Evolutionary conservation across 2,329 filamentous ascomycete genomes (phyloP), one percentile per base, ranked within the genome.

Genomic region (Zymoseptoria crescenta): DNA sequence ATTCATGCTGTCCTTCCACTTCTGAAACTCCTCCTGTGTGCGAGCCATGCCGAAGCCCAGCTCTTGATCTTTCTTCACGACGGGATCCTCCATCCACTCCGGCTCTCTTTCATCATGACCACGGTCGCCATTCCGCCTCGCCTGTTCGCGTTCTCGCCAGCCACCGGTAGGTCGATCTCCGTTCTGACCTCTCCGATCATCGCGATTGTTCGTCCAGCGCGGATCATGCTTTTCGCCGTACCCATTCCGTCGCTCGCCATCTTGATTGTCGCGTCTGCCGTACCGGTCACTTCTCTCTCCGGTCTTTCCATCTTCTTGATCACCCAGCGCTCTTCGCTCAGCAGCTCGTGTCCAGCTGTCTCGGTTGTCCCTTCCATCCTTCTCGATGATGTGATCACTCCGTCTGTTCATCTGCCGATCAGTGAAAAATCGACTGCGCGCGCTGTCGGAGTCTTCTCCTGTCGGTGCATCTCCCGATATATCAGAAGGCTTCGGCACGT

Each of bases 1-100:
- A 74, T 89, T 93, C 91, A 95, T 95, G 64, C 82, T 83, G 67
- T 95, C 90, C 81, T 96, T 96, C 85, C 93, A 96, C 66, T 89
- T 89, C 75, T 95, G 87, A 73, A 96, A 95, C 65, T 96, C 92
- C 70, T 95, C 91, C 68, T 90, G 87, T 0, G 91, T 96, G 67
- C 90, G 88, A 4, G 71, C 67, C 61, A 65, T 67, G 28, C 64
- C 63, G 54, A 68, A 58, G 29, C 65, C 59, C 30, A 69, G 53
- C 51, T 82, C 77, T 67, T 87, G 57, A 55, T 89, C 87, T 59
- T 87, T 86, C 51, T 79, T 81, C 16, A 85, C 87, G 82, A 67
- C 60, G 3, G 64, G 64, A 1, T 72, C 69, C 70, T 95, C 91
- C 74, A 96, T 81, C 93, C 92, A 96, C 74, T 96, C 92, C 4